Evolutionary conservation across 345 rosid species (phyloP).

Genomic region (Eucalyptus curtisii): DNA sequence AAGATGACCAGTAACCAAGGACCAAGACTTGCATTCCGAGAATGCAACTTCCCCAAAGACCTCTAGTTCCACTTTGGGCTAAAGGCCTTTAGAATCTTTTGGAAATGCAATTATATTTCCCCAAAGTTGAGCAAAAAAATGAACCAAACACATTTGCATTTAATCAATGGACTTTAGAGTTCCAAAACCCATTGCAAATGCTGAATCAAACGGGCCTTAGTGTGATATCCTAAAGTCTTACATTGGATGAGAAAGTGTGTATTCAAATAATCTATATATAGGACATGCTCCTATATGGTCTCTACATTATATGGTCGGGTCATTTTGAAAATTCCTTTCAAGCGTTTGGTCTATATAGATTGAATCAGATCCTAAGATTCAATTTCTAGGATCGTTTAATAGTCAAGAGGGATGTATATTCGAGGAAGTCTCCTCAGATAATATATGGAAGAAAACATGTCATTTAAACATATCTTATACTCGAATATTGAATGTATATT

Average conservation of each 20-base stretch:
- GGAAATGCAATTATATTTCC: too few relatives aligned
- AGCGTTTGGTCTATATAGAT: background rate
- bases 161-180: too few relatives aligned
- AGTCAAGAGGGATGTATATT: background rate
- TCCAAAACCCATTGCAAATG: too few relatives aligned
- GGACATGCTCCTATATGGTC: background rate
- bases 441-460: background rate
- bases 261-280: background rate
- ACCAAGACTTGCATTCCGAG: fast-evolving
- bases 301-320: background rate
- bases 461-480: background rate
- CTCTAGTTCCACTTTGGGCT: too few relatives aligned
- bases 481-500: background rate
- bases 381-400: background rate
- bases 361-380: background rate
- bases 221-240: background rate
- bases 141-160: too few relatives aligned
- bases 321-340: background rate
- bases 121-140: too few relatives aligned
- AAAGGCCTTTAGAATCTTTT: too few relatives aligned
- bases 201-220: fast-evolving
- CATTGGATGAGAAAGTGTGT: too few relatives aligned
- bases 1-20: too few relatives aligned
- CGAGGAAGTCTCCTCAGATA: background rate
- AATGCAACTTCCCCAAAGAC: too few relatives aligned